A percentile compares a stretch with the other conserved stretches of the same genome.
Evolutionary conservation across 2,329 filamentous ascomycete genomes (phyloP).

Genomic region (Leptodontidium sp.): DNA sequence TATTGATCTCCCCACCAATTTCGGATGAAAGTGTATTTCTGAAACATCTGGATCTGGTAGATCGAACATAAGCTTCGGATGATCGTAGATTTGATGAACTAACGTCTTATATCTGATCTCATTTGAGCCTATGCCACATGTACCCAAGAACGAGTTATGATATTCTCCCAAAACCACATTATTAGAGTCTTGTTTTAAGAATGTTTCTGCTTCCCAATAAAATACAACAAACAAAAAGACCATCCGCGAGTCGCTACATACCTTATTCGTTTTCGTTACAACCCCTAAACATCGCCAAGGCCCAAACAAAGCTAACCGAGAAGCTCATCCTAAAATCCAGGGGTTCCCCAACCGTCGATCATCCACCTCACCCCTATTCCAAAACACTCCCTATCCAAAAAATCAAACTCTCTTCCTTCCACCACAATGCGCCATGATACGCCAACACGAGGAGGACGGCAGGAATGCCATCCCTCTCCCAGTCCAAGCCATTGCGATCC

Average conservation of each 20-base stretch:
- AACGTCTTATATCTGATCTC: too few relatives aligned
- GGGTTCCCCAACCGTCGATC: conserved; percentile 1
- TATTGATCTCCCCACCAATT: background rate
- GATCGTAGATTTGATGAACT: background rate
- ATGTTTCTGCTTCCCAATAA: background rate
- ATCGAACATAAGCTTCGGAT: background rate
- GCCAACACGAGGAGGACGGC: conserved; percentile 15
- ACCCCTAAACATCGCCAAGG: background rate
- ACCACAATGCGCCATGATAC: conserved; percentile 20
- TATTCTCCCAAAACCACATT: too few relatives aligned
- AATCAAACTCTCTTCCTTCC: conserved; percentile 1
- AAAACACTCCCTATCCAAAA: background rate
- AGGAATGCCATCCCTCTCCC: conserved; percentile 3
- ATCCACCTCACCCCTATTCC: background rate
- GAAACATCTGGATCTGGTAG: background rate
- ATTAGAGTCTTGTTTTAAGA: background rate
- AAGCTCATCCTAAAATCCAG: background rate
- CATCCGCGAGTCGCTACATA: background rate
- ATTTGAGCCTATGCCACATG: too few relatives aligned
- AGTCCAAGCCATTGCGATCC: background rate
- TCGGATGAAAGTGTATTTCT: background rate
- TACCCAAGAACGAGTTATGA: too few relatives aligned
- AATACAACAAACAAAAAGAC: background rate
- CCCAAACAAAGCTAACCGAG: conserved; percentile 18
- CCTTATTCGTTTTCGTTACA: too few relatives aligned